Evolutionary conservation across 352 stramenopile species (phyloP).

Genomic region (Lagenidium giganteum): DNA sequence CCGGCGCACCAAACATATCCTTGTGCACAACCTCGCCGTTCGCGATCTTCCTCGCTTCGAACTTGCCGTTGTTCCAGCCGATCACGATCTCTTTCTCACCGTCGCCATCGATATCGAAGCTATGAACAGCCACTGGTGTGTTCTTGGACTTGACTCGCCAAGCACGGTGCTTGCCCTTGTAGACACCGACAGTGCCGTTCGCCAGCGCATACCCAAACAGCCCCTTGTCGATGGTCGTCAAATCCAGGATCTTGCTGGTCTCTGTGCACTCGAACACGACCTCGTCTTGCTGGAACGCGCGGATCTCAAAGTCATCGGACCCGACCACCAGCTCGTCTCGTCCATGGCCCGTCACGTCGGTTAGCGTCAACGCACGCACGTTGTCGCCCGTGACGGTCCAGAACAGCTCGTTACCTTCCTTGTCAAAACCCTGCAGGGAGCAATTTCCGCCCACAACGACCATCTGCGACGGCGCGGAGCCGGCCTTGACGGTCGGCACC

Average conservation of each 20-base stretch:
- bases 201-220: slow-evolving; percentile 85
- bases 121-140: slow-evolving; percentile 63
- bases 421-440: slow-evolving; percentile 85
- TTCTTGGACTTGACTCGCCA: slow-evolving; percentile 94
- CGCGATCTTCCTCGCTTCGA: slow-evolving; percentile 63
- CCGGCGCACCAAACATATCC: slow-evolving; percentile 56
- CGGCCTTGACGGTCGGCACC: slow-evolving; percentile 28
- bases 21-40: slow-evolving; percentile 86
- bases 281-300: slow-evolving; percentile 87
- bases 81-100: slow-evolving; percentile 87
- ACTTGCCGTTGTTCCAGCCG: slow-evolving; percentile 89
- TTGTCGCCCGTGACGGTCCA: slow-evolving; percentile 92
- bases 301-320: slow-evolving; percentile 90
- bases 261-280: slow-evolving; percentile 87
- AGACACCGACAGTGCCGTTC: slow-evolving; percentile 93
- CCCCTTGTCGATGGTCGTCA: slow-evolving; percentile 67
- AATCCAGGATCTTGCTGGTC: slow-evolving; percentile 65
- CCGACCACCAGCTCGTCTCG: slow-evolving; percentile 82
- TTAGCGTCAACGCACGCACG: slow-evolving; percentile 75
- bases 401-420: slow-evolving; percentile 78
- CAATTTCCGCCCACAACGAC: slow-evolving; percentile 92
- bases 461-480: slow-evolving; percentile 42
- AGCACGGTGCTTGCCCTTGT: slow-evolving; percentile 78
- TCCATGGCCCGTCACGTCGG: slow-evolving; percentile 63
- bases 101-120: slow-evolving; percentile 89